Conservation (phyloP, 164 flowering plant genomes). For the Pachysandra terminalis region DNA sequence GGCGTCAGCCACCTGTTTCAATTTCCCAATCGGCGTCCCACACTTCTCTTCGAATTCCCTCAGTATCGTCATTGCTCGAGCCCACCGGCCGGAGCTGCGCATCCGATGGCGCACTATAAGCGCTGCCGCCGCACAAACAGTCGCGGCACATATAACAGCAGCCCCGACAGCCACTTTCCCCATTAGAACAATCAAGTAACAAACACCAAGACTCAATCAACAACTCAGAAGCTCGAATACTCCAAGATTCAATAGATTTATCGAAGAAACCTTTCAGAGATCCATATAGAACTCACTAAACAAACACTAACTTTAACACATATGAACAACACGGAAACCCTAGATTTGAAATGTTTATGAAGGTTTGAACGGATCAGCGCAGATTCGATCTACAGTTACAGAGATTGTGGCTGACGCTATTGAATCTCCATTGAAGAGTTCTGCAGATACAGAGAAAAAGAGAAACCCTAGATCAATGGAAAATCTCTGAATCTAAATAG, state of each 20-base stretch:
- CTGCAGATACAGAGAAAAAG: neutral
- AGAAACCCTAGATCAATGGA: neutral
- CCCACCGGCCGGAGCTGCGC: conserved; percentile 58
- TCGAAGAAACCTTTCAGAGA: neutral
- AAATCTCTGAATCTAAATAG: neutral
- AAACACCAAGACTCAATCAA: neutral
- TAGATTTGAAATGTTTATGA: no score
- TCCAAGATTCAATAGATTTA: neutral
- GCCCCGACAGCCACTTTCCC: conserved; percentile 72
- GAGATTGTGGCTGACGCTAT: neutral
- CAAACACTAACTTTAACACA: neutral
- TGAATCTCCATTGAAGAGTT: neutral
- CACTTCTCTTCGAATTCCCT: conserved; percentile 75
- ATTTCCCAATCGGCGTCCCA: conserved; percentile 57
- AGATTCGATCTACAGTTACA: neutral
- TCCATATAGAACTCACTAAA: no score
- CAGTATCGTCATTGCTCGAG: conserved; percentile 54
- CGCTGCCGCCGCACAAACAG: conserved; percentile 77
- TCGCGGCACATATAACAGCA: conserved; percentile 74
- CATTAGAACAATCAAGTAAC: conserved; percentile 22
- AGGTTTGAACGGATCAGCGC: neutral
- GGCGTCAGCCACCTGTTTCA: conserved; percentile 85
- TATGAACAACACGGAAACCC: neutral
- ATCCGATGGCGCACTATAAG: conserved; percentile 61
- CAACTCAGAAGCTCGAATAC: neutral